Evolutionary conservation across 306 rosid species (phyloP).

Genomic region (Sicyos edulis): DNA sequence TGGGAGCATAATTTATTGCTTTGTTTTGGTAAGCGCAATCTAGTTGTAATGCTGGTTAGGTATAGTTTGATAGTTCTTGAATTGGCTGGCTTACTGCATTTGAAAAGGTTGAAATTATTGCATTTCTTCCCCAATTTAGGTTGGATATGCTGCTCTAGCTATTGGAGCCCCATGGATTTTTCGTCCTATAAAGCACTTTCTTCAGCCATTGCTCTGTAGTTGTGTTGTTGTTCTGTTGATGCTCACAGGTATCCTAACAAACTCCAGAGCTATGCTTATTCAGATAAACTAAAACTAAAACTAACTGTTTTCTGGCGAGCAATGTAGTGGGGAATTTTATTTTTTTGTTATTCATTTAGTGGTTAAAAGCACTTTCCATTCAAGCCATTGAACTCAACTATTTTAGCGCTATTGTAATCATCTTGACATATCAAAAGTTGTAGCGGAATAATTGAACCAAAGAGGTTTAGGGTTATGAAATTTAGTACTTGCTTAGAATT

Average conservation of each 20-base stretch:
- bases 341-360: not conserved
- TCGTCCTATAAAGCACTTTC: conserved; percentile 33
- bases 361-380: not conserved
- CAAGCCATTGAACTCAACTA: not conserved
- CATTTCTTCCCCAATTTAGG: conserved; percentile 45
- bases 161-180: conserved; percentile 73
- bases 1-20: conserved; percentile 76
- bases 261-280: conserved; percentile 1
- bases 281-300: not conserved
- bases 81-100: not conserved
- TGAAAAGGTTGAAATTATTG: conserved; percentile 7
- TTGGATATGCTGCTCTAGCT: conserved; percentile 65
- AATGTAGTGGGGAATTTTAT: not conserved
- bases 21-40: conserved; percentile 50
- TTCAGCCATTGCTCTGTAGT: conserved; percentile 70
- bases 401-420: not conserved
- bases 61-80: not conserved
- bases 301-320: not conserved
- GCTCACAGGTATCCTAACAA: conserved; percentile 54
- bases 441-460: not conserved
- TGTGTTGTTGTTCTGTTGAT: conserved; percentile 72
- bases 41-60: conserved; percentile 11
- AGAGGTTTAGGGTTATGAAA: not conserved
- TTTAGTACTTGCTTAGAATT: not conserved
- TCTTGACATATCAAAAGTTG: not conserved